These are phyloP conservation scores for Coemansia sp. DNA, from an alignment of 192 early-diverging fungal genomes.

Conservation along the genomic window DNA sequence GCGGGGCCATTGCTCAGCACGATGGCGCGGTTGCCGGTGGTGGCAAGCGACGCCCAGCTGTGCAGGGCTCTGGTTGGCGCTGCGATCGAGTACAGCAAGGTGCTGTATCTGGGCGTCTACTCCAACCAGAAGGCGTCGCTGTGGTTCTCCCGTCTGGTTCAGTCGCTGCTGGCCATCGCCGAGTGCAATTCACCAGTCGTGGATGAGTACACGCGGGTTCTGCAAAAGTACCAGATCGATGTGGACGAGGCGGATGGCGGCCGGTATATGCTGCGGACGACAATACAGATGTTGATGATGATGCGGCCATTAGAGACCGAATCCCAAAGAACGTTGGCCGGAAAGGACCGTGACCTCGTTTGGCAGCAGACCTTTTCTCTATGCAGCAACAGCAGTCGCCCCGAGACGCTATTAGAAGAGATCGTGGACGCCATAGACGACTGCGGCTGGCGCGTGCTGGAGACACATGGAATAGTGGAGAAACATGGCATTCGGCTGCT, in stretches of 20 bases:
- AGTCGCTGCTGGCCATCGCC: constrained; percentile 14
- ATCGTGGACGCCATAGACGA: constrained; percentile 28
- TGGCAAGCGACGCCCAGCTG: constrained; percentile 15
- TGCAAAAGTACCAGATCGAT: not conserved
- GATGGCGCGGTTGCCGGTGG: constrained; percentile 21
- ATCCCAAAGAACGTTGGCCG: not conserved
- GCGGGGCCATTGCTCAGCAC: constrained; percentile 41
- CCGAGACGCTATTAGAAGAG: constrained; percentile 7
- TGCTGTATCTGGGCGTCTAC: constrained; percentile 25
- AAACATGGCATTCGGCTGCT: constrained; percentile 18
- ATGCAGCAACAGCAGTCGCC: constrained; percentile 20
- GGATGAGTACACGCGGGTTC: not conserved
- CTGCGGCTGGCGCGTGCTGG: constrained; percentile 33
- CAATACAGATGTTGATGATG: constrained; percentile 15
- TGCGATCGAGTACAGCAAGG: constrained; percentile 51
- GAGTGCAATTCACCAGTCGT: not conserved
- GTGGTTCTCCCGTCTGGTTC: constrained; percentile 39
- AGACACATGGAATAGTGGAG: constrained; percentile 18
- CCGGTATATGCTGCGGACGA: constrained; percentile 17
- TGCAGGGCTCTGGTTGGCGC: constrained; percentile 29
- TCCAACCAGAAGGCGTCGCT: constrained; percentile 34
- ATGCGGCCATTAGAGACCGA: constrained; percentile 4
- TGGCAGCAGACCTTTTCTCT: constrained; percentile 33
- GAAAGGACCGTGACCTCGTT: not conserved
- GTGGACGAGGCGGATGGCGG: constrained; percentile 9